Percentiles rank a stretch among this genome's conserved stretches.
phyloP scores from a whole-genome alignment of 2,329 filamentous ascomycete species.

The Fusarium acutatum region DNA sequence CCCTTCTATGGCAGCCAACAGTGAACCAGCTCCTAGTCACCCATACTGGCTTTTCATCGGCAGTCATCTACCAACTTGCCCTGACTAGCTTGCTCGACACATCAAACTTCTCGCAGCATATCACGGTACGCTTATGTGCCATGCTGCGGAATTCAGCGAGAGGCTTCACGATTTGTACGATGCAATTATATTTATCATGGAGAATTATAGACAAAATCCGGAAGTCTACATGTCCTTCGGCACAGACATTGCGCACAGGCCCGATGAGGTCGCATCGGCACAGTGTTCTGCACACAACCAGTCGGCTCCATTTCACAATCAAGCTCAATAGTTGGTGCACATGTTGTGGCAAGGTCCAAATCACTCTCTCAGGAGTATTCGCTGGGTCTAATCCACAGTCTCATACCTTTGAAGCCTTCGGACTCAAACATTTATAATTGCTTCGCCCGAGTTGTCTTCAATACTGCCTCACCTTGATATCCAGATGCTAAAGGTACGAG shows the following conservation, averaged over 20 bases:
- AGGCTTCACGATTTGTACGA: not conserved
- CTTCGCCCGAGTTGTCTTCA: no score
- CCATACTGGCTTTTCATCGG: not conserved
- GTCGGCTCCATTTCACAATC: not conserved
- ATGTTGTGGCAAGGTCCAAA: no score
- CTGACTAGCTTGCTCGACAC: not conserved
- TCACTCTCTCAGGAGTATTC: not conserved
- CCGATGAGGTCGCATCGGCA: not conserved
- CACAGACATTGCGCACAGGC: rapidly evolving
- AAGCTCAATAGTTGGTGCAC: not conserved
- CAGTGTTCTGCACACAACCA: not conserved
- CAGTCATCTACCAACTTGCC: not conserved
- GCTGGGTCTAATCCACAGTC: no score
- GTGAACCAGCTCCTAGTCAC: not conserved
- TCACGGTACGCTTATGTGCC: no score
- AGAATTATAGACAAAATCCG: no score
- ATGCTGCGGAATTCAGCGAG: no score
- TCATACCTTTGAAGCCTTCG: no score
- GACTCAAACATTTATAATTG: no score
- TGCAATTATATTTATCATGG: not conserved
- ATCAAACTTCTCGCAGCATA: no score
- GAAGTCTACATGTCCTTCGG: not conserved
- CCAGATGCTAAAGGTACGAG: not conserved
- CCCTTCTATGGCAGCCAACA: not conserved
- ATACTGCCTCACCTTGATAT: not conserved